Evolutionary conservation across 345 rosid species (phyloP), one percentile per base, ranked within the genome.

Genomic region (Kandelia obovata): DNA sequence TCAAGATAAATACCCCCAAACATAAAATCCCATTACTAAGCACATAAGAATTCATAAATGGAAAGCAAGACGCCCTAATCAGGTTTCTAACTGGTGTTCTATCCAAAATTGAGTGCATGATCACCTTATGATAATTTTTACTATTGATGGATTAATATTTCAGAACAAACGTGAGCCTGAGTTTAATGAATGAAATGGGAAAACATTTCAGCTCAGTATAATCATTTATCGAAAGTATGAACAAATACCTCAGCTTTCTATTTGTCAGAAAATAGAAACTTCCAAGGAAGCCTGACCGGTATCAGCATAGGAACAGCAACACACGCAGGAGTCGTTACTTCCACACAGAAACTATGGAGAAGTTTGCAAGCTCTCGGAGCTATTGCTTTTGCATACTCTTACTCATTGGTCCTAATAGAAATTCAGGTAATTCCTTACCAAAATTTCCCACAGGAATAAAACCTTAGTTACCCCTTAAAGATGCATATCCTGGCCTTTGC

Each of bases 351-450:
- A 81, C 32, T 81, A 64, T 85, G 88, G 94, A 80, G 92, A 79
- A 86, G 82, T 69, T 65, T 91, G 47, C 96, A 89, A 75, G 90
- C 96, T 37, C 81, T 91, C 30, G 97, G 97, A 73, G 90, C 89
- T 64, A 85, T 86, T 62, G 96, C 97, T 62, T 89, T 92, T 74
- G 82, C 97, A 27, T 89, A 89, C 71, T 89, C 92, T 32, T 89
- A 7, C 67, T 79, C 97, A 7, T 0, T 77, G 43, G 83, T 89
- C 75, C 91, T 92, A 46, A 77, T 92, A 7, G 94, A 88, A 71
- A 89, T 92, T 74, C 90, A 89, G 91, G 97, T 86, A 71, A 28
- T 39, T 39, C 13, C 35, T 62, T 9, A 5, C 28, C 1, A 34
- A 62, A 62, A 11, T 4, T 8, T 62, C 27, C 10, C 4, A 21